phyloP scores from a whole-genome alignment of 73 alveolate genomes.

The Symbiodinium natans region DNA sequence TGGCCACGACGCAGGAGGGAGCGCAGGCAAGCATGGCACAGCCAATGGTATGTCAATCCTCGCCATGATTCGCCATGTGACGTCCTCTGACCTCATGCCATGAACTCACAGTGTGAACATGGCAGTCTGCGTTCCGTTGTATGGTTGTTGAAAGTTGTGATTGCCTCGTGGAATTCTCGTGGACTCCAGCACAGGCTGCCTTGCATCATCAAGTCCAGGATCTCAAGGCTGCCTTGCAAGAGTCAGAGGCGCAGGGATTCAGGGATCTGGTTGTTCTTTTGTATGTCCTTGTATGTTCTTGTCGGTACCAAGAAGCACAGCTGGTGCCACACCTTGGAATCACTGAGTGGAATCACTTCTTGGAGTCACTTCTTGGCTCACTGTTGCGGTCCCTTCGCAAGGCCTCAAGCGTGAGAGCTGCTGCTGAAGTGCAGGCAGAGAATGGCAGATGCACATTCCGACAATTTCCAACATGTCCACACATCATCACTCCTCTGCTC shows the following conservation, averaged over 20 bases:
- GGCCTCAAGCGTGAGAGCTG: not conserved
- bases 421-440: not conserved
- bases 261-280: no score
- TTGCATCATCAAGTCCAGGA: not conserved
- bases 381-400: no score
- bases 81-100: no score
- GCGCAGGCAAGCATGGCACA: not conserved
- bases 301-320: not conserved
- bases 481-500: no score
- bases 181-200: not conserved
- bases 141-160: not conserved
- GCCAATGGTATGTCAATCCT: no score
- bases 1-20: not conserved
- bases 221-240: not conserved
- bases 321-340: no score
- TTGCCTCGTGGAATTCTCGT: not conserved
- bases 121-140: not conserved
- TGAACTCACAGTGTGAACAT: no score
- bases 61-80: no score
- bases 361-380: no score
- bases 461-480: no score
- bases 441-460: no score
- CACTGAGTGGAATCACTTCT: no score
- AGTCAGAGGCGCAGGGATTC: constrained; percentile 21
- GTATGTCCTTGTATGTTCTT: not conserved